Percentiles rank a stretch among this genome's conserved stretches.
These are phyloP conservation scores for Globisporangium megalacanthum DNA, from an alignment of 352 stramenopile genomes.

Conservation along the genomic window DNA sequence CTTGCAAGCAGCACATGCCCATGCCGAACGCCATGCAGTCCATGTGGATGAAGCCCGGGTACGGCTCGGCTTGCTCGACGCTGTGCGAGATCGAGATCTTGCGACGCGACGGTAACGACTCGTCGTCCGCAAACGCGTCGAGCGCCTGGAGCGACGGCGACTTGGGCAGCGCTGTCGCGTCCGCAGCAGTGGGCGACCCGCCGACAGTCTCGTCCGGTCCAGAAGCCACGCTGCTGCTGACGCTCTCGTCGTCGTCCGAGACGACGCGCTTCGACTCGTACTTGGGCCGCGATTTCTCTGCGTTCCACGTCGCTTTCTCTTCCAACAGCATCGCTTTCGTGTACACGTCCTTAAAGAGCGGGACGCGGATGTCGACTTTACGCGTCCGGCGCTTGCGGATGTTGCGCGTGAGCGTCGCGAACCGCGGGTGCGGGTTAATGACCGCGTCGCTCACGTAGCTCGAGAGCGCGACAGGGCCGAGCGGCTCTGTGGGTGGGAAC, in stretches of 20 bases:
- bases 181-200: constrained; percentile 6
- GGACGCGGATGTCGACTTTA: constrained; percentile 86
- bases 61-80: constrained; percentile 70
- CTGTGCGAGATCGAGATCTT: constrained; percentile 64
- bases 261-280: constrained; percentile 64
- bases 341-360: constrained; percentile 80
- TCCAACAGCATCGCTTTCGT: constrained; percentile 67
- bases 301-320: constrained; percentile 71
- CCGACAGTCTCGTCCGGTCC: constrained; percentile 7
- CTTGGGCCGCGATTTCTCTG: constrained; percentile 67
- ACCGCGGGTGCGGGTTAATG: constrained; percentile 99
- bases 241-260: constrained; percentile 14
- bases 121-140: constrained; percentile 40
- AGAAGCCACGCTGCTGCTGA: too few relatives aligned
- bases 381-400: constrained; percentile 93
- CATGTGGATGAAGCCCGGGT: constrained; percentile 96
- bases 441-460: constrained; percentile 96
- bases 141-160: constrained; percentile 46
- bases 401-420: constrained; percentile 97
- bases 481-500: constrained; percentile 42
- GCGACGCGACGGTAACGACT: constrained; percentile 42
- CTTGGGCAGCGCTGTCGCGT: constrained; percentile 64
- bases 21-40: constrained; percentile 99
- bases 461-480: constrained; percentile 88
- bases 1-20: constrained; percentile 99